Base-by-base conservation (phyloP, 768 basidiomycete genomes). In the Boletus rubroflammeus region DNA sequence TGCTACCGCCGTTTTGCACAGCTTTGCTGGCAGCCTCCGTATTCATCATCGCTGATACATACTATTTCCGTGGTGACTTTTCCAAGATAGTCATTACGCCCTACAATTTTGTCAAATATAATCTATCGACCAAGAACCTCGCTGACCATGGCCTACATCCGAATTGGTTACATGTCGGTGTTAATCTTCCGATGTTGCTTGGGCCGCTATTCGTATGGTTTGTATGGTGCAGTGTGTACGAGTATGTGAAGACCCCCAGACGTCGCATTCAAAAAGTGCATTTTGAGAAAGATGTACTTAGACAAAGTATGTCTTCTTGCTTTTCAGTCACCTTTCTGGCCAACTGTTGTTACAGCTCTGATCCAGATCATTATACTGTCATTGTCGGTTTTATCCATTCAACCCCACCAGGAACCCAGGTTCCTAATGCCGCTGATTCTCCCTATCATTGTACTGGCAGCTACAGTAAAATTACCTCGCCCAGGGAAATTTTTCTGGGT, bases 81-180 rank as follows among this genome's bases (percentile, higher is more conserved):
- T 51, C 54, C 25, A 39, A 51, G 6, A 25, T 55, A 5, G 67
- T 70, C 29, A 25, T 74, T 11, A 72, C 75, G 5, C 74, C 75
- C 17, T 67, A 69, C 49, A 76, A 76, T 47, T 72, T 74, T 47
- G 38, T 75, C 59, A 63, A 58, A 35, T 76, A 75, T 53, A 76
- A 75, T 54, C 48, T 74, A n/a, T 65, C 67, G 3, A 50, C 67
- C 10, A 57, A 64, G 15, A 75, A 76, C 60, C 68, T 75, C 32
- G 71, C 71, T 0, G 67, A 65, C 26, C 75, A 76, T 45, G 75
- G 75, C 9, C 50, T 75, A 15, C 75, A 76, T 58, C 75, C 75
- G 1, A 64, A 64, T 21, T 75, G 74, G 75, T 63, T 76, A 6
- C 75, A 75, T 53, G 45, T 71, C 31, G 63, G 66, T 21, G 69